Base-by-base conservation (phyloP, 2,329 filamentous ascomycete species). In the Rhinocladiella similis region DNA sequence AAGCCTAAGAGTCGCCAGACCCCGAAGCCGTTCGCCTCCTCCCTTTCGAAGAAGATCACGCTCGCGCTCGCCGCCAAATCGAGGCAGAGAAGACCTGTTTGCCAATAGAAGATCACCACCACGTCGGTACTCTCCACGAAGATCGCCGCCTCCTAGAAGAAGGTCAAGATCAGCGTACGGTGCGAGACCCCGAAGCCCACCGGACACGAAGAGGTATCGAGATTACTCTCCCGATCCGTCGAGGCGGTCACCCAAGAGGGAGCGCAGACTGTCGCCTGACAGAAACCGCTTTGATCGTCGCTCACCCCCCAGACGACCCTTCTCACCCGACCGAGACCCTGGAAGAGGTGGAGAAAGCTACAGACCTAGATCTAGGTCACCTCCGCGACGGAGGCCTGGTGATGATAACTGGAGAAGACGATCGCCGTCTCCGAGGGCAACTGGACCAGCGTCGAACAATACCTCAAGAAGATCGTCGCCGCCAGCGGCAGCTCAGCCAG, bases 401-500 rank as follows among this genome's bases (percentile, higher is more conserved):
- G 75, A 79, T 18, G 76, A 80, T 54, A 77, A 73, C 47, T 80
- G 77, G 77, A 77, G 79, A 63, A 79, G 79, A 52, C 75, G 79
- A 36, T 84, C 83, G 50, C 79, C 78, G 22, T 84, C 82, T 38
- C 77, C 76, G 29, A 69, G 70, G 41, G 72, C 76, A 41, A 83
- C 80, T 19, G 80, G 77, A 19, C 72, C 78, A 54, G 80, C 78
- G 38, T 86, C 84, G 7, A 78, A 72, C 18, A 70, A 77, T 18
- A 84, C 81, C 27, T 87, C 84, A 19, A 79, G 83, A 54, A 77
- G 83, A 47, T 85, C 85, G 7, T 87, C 85, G 5, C 85, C 85
- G 14, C 80, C 75, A 22, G 70, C n/a, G n/a, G n/a, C 29, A 33
- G 7, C 80, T 13, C 81, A 84, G 64, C 77, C 78, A 14, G 84